Conservation (phyloP, 2,329 filamentous ascomycete genomes). For the Tetracladium maxilliforme region DNA sequence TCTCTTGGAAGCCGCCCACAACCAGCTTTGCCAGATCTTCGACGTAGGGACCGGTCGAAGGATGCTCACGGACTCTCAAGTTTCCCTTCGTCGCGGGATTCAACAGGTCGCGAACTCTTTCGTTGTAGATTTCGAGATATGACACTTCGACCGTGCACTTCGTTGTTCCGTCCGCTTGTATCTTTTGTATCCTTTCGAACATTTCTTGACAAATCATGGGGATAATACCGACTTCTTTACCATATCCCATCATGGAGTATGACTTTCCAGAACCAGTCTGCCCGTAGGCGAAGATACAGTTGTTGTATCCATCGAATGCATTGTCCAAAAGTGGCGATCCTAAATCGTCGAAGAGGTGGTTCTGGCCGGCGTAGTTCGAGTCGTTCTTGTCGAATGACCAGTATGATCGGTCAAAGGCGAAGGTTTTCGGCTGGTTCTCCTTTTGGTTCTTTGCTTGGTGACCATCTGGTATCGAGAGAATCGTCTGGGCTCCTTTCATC, state of each 20-base stretch:
- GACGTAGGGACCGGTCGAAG: slow-evolving; percentile 92
- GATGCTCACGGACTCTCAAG: slow-evolving; percentile 92
- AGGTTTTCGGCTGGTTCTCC: slow-evolving; percentile 62
- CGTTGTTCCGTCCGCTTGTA: slow-evolving; percentile 60
- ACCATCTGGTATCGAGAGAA: slow-evolving; percentile 61
- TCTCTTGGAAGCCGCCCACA: slow-evolving; percentile 85
- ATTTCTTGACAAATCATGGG: slow-evolving; percentile 95
- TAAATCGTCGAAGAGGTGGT: slow-evolving; percentile 75
- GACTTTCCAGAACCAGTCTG: slow-evolving; percentile 98
- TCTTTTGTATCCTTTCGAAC: slow-evolving; percentile 69
- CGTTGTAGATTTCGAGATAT: slow-evolving; percentile 98
- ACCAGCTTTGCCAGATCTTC: slow-evolving; percentile 94
- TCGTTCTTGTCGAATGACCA: slow-evolving; percentile 89
- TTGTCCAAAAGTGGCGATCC: slow-evolving; percentile 89
- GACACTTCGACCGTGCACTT: slow-evolving; percentile 94
- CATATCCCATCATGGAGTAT: slow-evolving; percentile 99
- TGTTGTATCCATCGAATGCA: slow-evolving; percentile 97
- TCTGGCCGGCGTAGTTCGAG: slow-evolving; percentile 75
- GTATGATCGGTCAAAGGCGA: slow-evolving; percentile 94
- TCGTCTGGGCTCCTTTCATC: slow-evolving; percentile 87
- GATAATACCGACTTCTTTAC: slow-evolving; percentile 88
- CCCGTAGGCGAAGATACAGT: slow-evolving; percentile 98
- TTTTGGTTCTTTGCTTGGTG: slow-evolving; percentile 52
- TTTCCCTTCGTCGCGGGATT: slow-evolving; percentile 95
- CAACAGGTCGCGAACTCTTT: slow-evolving; percentile 85